Evolutionary conservation across 306 rosid species (phyloP), one percentile per base, ranked within the genome.

Genomic region (Quercus engelmannii): DNA sequence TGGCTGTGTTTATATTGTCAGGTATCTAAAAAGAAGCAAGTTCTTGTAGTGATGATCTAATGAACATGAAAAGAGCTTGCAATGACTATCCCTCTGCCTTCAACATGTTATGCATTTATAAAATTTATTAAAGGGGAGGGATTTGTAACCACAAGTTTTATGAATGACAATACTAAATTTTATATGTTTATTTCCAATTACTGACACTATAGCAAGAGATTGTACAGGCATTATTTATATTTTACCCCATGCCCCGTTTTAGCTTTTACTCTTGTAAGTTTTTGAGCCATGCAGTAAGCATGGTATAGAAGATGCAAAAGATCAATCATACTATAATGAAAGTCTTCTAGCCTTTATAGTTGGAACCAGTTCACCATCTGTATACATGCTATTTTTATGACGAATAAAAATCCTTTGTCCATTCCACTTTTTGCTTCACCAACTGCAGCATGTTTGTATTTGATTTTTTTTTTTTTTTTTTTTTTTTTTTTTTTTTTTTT

Each of bases 11-110:
- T 33, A 2, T 68, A 9, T 65, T 65, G 49, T 30, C 71, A 30
- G 21, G 71, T 30, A 17, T 6, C 46, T 31, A 65, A 17, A 64
- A 31, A 3, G 71, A 31, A 23, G 71, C n/a, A 65, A 41, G 14
- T 15, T 6, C 23, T 64, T 38, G 71, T 41, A 31, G 46, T 30
- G 55, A 46, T 20, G 18, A 19, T 51, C 71, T 28, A 55, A 31
- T 21, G 69, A 56, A 72, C 70, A 73, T 73, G 76, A 59, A 82
- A 35, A 35, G 64, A 25, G 73, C 69, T 30, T 70, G 74, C 74
- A 49, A 41, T 18, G 12, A n/a, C 54, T 52, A 58, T 59, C 18
- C 52, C 30, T 69, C 30, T 74, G 17, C 54, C 64, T 41, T 74
- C n/a, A 8, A 17, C 46, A 63, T 63, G 70, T 55, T 38, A 30